Evolutionary conservation across 306 rosid genomes (phyloP).

Genomic region (Castanea crenata): DNA sequence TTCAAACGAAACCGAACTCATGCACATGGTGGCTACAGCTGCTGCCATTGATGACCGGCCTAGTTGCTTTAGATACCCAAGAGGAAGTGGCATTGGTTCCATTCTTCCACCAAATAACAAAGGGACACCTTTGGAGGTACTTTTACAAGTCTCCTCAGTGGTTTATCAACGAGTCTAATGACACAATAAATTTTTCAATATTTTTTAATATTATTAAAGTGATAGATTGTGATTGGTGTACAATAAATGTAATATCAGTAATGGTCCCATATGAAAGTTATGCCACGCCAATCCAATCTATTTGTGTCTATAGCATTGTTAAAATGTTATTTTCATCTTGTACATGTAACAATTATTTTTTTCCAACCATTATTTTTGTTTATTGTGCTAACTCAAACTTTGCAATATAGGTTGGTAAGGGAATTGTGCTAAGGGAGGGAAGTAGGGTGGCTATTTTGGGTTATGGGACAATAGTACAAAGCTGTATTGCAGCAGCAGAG

Average conservation of each 20-base stretch:
- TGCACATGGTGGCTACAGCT: constrained; percentile 70
- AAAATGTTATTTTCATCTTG: too few relatives aligned
- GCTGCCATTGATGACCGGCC: constrained; percentile 66
- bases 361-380: background rate
- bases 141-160: too few relatives aligned
- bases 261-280: too few relatives aligned
- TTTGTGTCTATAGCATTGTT: too few relatives aligned
- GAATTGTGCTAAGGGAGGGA: constrained; percentile 54
- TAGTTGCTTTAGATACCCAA: constrained; percentile 65
- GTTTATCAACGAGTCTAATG: too few relatives aligned
- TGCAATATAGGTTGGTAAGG: constrained; percentile 59
- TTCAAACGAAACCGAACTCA: constrained; percentile 55
- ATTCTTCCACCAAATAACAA: constrained; percentile 53
- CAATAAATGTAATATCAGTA: too few relatives aligned
- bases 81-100: constrained; percentile 59
- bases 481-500: constrained; percentile 47
- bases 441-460: constrained; percentile 66
- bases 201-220: too few relatives aligned
- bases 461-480: constrained; percentile 51
- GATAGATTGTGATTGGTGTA: too few relatives aligned
- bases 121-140: constrained; percentile 57
- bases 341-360: background rate
- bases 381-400: background rate
- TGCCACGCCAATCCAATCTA: too few relatives aligned
- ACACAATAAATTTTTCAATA: too few relatives aligned